A percentile compares a stretch with the other conserved stretches of the same genome.
Evolutionary conservation across 192 early-diverging fungal genomes (phyloP).

Genomic region (Coemansia sp.): DNA sequence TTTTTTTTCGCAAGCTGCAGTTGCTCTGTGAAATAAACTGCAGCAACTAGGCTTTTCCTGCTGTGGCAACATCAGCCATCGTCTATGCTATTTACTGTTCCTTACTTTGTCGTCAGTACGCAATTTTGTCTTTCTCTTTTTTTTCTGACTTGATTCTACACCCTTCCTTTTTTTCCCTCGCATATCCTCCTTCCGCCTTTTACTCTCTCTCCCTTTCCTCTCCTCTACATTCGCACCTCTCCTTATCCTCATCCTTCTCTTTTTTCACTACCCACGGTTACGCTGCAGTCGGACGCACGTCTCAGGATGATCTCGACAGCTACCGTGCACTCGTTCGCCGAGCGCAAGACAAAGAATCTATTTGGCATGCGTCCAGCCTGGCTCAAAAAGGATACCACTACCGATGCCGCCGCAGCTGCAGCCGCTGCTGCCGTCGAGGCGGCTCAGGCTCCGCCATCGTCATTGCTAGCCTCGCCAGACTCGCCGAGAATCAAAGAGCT

Average conservation of each 20-base stretch:
- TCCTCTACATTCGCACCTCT: slow-evolving; percentile 7
- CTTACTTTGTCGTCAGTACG: slow-evolving; percentile 6
- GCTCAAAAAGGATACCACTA: slow-evolving; percentile 32
- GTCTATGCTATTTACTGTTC: slow-evolving; percentile 7
- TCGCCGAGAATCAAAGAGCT: slow-evolving; percentile 47
- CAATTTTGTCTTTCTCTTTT: slow-evolving; percentile 7
- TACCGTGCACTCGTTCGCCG: slow-evolving; percentile 42
- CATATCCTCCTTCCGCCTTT: slow-evolving; percentile 9
- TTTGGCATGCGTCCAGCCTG: slow-evolving; percentile 52
- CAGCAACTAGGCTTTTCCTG: slow-evolving; percentile 8
- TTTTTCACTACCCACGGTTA: not conserved
- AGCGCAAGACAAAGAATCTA: slow-evolving; percentile 49
- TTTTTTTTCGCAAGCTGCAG: not conserved
- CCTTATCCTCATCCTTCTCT: not conserved
- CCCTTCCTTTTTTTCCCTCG: not conserved
- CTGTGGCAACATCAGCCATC: slow-evolving; percentile 15
- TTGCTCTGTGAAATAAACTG: slow-evolving; percentile 10
- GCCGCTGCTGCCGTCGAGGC: slow-evolving; percentile 11
- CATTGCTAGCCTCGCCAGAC: slow-evolving; percentile 28
- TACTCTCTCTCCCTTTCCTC: slow-evolving; percentile 5
- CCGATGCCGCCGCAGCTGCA: slow-evolving; percentile 15
- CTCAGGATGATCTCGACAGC: slow-evolving; percentile 43
- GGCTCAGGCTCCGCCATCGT: slow-evolving; percentile 5
- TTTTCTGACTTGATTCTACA: slow-evolving; percentile 9
- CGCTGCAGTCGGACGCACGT: not conserved